Evolutionary conservation across 768 basidiomycete species (phyloP).

Genomic region (Mycena rebaudengoi): DNA sequence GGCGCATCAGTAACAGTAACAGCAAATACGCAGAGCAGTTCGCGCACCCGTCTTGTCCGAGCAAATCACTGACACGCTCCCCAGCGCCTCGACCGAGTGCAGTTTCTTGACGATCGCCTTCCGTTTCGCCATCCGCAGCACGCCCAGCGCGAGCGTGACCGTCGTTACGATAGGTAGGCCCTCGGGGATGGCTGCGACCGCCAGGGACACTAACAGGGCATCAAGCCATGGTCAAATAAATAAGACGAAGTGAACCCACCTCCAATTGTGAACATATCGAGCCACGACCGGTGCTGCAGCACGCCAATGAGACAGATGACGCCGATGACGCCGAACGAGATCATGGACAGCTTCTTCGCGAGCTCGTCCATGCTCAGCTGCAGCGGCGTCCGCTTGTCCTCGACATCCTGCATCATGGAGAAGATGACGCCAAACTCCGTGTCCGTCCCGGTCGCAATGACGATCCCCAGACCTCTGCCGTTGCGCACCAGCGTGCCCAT

Average conservation of each 20-base stretch:
- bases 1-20: not conserved
- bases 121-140: conserved; percentile 91
- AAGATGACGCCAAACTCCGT: conserved; percentile 98
- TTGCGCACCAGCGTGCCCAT: conserved; percentile 97
- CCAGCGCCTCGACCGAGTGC: conserved; percentile 93
- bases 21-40: not conserved
- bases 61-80: conserved; percentile 96
- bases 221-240: not conserved
- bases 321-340: conserved; percentile 95
- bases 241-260: conserved; percentile 56
- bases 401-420: conserved; percentile 97
- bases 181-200: conserved; percentile 98
- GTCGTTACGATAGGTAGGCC: conserved; percentile 97
- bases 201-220: conserved; percentile 78
- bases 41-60: conserved; percentile 91
- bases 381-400: conserved; percentile 91
- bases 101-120: conserved; percentile 98
- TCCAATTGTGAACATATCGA: conserved; percentile 99
- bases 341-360: conserved; percentile 86
- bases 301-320: conserved; percentile 92
- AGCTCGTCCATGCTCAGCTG: conserved; percentile 97
- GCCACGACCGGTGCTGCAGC: conserved; percentile 84
- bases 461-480: conserved; percentile 86
- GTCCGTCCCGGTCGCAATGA: conserved; percentile 84
- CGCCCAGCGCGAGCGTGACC: conserved; percentile 94